These are phyloP conservation scores for Holtermannia corniformis DNA, from an alignment of 768 basidiomycete genomes.

Conservation along the genomic window DNA sequence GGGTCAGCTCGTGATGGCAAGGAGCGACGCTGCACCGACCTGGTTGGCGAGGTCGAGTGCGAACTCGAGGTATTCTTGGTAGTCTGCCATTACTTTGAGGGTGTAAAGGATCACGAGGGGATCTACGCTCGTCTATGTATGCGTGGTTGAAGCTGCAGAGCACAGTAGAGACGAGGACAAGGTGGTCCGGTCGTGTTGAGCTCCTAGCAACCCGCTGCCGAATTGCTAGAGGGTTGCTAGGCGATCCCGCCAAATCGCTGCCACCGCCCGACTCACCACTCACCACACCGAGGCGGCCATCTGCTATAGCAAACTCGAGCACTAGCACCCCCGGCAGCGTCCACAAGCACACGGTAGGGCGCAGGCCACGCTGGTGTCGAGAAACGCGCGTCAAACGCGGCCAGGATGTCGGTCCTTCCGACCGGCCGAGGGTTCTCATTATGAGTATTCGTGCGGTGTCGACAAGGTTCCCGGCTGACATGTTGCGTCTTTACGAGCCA, in stretches of 20 bases:
- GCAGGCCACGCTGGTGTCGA: conserved; percentile 11
- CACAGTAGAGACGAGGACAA: background rate
- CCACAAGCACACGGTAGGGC: no score
- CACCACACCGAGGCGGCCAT: no score
- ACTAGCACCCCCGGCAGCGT: no score
- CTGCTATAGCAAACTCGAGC: no score
- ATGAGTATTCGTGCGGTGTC: conserved; percentile 58
- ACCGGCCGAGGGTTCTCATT: conserved; percentile 52
- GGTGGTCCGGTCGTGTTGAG: background rate
- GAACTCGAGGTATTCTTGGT: conserved; percentile 17
- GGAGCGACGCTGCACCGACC: conserved; percentile 5
- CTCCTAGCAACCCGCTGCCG: background rate
- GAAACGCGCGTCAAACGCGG: no score
- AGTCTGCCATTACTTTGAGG: background rate
- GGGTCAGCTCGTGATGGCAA: background rate
- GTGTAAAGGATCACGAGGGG: no score
- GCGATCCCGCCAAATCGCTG: no score
- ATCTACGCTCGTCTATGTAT: background rate
- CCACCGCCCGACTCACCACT: no score
- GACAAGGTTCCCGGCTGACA: no score
- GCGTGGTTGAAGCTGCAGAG: background rate
- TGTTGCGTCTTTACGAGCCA: conserved; percentile 81
- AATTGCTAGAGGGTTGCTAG: no score
- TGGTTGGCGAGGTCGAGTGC: conserved; percentile 18
- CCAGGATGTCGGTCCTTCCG: background rate